Evolutionary conservation across 140 eudicot species (phyloP), one percentile per base, ranked within the genome.

Genomic region (Senecio squalidus): DNA sequence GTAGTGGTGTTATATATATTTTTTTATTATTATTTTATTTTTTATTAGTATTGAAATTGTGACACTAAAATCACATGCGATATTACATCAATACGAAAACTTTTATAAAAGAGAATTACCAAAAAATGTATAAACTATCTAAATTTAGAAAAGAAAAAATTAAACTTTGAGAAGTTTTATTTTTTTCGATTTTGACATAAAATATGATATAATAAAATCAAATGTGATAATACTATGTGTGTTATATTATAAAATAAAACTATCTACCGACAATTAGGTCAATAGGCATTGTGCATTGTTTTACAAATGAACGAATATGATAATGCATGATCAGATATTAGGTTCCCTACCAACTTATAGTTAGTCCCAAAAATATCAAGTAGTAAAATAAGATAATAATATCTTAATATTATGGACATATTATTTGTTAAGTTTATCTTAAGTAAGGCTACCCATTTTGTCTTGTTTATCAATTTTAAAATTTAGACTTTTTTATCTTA

Each of bases 241-340:
- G 15, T 18, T 68, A 14, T 33, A 58, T 58, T 14, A 28, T 69
- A 45, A 25, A 29, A 8, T 22, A 13, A 27, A 68, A 22, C 11
- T 46, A 51, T 48, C 49, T 24, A 29, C 60, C 60, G 60, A 68
- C 67, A 68, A 33, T 58, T 23, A 47, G 57, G 67, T 47, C 60
- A 36, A 58, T 9, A 47, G 57, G 60, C 43, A 47, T 58, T 24
- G 28, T 47, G 74, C 60, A 36, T 24, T 45, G 66, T 47, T 47
- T 25, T 58, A 30, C n/a, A 27, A 13, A 55, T 9, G 25, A 20
- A 4, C 40, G 30, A 27, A 57, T 5, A 67, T 57, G 4, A 52
- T 65, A 64, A 23, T 10, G 41, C 26, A 53, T 31, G 66, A 45
- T 28, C 40, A 9, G 54, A 30, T 68, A 45, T 31, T 46, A 9